These are phyloP conservation scores for Hypoxylon fragiforme DNA, from an alignment of 495 filamentous ascomycete genomes.

Conservation along the genomic window DNA sequence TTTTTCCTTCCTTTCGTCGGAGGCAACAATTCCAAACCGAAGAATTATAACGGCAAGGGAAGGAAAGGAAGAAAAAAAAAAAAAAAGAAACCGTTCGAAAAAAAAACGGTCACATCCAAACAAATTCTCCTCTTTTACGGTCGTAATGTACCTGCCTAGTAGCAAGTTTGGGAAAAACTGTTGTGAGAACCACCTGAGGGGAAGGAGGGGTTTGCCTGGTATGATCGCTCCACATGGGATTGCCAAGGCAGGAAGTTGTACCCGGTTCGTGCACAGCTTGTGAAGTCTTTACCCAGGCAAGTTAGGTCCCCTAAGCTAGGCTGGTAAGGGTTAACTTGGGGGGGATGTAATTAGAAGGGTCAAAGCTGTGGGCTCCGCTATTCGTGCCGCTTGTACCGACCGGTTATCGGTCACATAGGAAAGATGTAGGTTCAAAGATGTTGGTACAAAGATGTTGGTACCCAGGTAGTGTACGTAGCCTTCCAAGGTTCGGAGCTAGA, in stretches of 20 bases:
- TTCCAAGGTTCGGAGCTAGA: constrained; percentile 17
- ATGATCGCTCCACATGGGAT: constrained; percentile 27
- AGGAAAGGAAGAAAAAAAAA: neutral
- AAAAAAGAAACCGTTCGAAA: neutral
- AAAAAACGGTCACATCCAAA: too few relatives aligned
- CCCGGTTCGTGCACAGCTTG: constrained; percentile 23
- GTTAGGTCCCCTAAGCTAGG: too few relatives aligned
- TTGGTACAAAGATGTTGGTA: too few relatives aligned
- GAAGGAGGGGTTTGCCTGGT: constrained; percentile 27
- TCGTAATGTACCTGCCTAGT: too few relatives aligned
- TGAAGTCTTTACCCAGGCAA: too few relatives aligned
- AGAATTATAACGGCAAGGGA: too few relatives aligned
- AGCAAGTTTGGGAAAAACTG: too few relatives aligned
- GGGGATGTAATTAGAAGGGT: neutral
- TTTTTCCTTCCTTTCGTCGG: too few relatives aligned
- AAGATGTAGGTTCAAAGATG: too few relatives aligned
- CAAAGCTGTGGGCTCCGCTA: constrained; percentile 19
- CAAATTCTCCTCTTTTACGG: constrained; percentile 11
- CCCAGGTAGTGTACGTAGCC: too few relatives aligned
- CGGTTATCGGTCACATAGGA: constrained; percentile 22
- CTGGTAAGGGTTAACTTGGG: neutral
- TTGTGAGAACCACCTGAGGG: neutral
- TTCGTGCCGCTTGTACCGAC: constrained; percentile 14
- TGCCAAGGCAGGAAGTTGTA: constrained; percentile 27
- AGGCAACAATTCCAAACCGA: too few relatives aligned